Conservation (phyloP, 2,329 filamentous ascomycete species). For the Hortaea sp. region DNA sequence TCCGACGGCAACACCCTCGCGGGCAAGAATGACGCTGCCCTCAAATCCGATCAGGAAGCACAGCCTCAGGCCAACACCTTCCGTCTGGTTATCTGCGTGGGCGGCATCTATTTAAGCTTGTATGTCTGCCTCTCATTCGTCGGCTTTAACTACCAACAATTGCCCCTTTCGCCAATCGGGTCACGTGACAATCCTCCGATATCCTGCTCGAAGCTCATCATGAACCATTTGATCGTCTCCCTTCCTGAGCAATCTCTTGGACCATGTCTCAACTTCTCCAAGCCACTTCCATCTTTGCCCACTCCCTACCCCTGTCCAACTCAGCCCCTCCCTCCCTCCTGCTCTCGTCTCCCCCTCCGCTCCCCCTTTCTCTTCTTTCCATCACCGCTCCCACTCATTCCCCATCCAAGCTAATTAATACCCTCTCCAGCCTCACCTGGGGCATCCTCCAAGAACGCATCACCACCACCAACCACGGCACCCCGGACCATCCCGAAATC, state of each 20-base stretch:
- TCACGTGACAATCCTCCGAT: too few relatives aligned
- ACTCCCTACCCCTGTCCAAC: too few relatives aligned
- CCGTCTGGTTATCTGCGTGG: constrained; percentile 78
- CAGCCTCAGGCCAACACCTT: constrained; percentile 25
- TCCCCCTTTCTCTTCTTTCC: not conserved
- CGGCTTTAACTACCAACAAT: not conserved
- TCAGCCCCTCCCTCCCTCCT: not conserved
- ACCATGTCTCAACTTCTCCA: too few relatives aligned
- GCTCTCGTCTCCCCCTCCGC: not conserved
- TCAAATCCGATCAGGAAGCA: constrained; percentile 9
- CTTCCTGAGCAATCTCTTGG: too few relatives aligned
- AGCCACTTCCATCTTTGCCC: too few relatives aligned
- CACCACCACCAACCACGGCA: constrained; percentile 71
- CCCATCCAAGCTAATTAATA: not conserved
- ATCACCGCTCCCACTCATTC: not conserved
- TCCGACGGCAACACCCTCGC: constrained; percentile 12
- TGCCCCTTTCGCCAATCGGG: too few relatives aligned
- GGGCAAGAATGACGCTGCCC: constrained; percentile 17
- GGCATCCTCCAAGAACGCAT: constrained; percentile 94
- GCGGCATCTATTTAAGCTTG: constrained; percentile 95
- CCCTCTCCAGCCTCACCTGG: constrained; percentile 63
- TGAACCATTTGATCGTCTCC: too few relatives aligned
- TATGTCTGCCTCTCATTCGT: constrained; percentile 33
- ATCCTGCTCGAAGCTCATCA: too few relatives aligned
- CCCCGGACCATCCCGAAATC: constrained; percentile 53